These are phyloP conservation scores for Micromonas commoda DNA, from an alignment of 139 green algal species.

Conservation along the genomic window DNA sequence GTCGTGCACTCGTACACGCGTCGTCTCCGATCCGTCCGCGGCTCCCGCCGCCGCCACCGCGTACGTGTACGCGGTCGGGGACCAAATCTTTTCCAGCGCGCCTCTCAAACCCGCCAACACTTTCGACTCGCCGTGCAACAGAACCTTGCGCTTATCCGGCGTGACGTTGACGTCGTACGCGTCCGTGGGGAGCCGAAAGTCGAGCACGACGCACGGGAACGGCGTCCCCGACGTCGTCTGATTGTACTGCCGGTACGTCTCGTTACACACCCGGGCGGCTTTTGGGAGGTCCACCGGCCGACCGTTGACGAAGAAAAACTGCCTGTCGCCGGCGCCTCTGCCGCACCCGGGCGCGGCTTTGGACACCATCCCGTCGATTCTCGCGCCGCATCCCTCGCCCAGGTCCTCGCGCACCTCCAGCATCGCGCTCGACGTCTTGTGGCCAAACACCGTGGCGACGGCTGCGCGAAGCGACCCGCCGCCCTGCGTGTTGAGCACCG, in stretches of 20 bases:
- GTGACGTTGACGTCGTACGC: conserved; percentile 90
- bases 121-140: conserved; percentile 43
- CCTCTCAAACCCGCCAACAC: conserved; percentile 52
- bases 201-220: conserved; percentile 61
- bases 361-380: conserved; percentile 49
- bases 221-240: neutral
- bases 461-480: conserved; percentile 52
- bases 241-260: conserved; percentile 53
- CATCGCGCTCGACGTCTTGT: conserved; percentile 55
- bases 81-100: conserved; percentile 54
- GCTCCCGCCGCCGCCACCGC: neutral
- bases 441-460: conserved; percentile 74
- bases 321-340: conserved; percentile 51
- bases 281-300: conserved; percentile 84
- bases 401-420: conserved; percentile 51
- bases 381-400: neutral
- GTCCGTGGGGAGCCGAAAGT: conserved; percentile 52
- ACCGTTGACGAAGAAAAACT: conserved; percentile 92
- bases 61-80: conserved; percentile 8
- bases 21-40: no score
- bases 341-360: conserved; percentile 41
- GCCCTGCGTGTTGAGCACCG: conserved; percentile 56
- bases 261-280: conserved; percentile 54
- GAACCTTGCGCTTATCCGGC: conserved; percentile 88
- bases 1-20: no score